These are phyloP conservation scores for Boletales sp. DNA, from an alignment of 768 basidiomycete genomes.

Conservation along the genomic window DNA sequence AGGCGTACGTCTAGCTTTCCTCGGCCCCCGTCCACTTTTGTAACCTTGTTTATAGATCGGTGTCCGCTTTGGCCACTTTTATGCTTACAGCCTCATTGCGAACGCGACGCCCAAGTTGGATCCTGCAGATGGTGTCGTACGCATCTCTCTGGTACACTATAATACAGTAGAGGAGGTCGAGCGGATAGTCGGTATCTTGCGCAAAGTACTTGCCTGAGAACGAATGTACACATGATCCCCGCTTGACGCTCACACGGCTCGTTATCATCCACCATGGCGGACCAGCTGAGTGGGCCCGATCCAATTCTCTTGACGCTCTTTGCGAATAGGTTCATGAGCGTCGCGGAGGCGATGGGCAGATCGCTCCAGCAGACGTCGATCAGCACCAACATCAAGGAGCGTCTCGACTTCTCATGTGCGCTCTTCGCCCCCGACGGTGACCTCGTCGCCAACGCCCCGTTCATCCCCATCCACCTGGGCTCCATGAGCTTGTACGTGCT, in stretches of 20 bases:
- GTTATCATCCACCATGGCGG: conserved; percentile 10
- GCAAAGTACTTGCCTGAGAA: conserved; percentile 41
- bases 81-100: conserved; percentile 63
- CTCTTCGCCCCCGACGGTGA: conserved; percentile 94
- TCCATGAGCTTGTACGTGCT: conserved; percentile 84
- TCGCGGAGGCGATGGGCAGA: conserved; percentile 93
- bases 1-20: conserved; percentile 42
- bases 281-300: conserved; percentile 54
- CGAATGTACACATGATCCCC: too few relatives aligned
- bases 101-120: conserved; percentile 54
- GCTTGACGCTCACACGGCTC: background rate
- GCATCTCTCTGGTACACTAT: conserved; percentile 77
- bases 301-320: conserved; percentile 89
- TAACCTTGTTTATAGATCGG: conserved; percentile 49
- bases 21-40: background rate
- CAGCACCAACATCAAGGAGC: conserved; percentile 92
- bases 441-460: conserved; percentile 91
- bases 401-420: conserved; percentile 93
- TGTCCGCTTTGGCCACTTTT: conserved; percentile 76
- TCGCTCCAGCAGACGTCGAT: conserved; percentile 89
- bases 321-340: conserved; percentile 96
- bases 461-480: conserved; percentile 83
- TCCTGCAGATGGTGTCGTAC: conserved; percentile 61
- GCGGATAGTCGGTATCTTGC: conserved; percentile 52
- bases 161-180: conserved; percentile 72